Percentiles rank a stretch among this genome's conserved stretches.
These are phyloP conservation scores for Fermentozyma sake DNA, from an alignment of 1,139 yeast species.

Conservation along the genomic window DNA sequence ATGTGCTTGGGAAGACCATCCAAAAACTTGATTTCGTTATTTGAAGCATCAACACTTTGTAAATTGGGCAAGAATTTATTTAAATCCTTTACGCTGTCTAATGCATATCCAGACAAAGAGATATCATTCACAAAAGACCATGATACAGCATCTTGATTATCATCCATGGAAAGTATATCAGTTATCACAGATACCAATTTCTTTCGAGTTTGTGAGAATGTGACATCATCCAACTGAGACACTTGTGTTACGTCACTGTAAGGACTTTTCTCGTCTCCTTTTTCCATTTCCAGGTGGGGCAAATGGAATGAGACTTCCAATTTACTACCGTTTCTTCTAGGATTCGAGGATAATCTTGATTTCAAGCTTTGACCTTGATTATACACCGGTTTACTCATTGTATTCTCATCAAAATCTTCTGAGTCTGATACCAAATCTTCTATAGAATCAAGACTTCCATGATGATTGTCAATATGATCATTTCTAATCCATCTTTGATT, in stretches of 20 bases:
- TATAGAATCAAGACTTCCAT: conserved; percentile 39
- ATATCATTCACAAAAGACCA: conserved; percentile 44
- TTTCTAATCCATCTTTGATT: conserved; percentile 35
- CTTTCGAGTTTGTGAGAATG: conserved; percentile 47
- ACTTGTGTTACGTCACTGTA: conserved; percentile 35
- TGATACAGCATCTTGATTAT: conserved; percentile 21
- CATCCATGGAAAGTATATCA: conserved; percentile 30
- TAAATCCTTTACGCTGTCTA: conserved; percentile 42
- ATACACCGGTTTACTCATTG: too few relatives aligned
- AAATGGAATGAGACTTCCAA: conserved; percentile 42
- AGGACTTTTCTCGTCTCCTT: conserved; percentile 16
- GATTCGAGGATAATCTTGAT: too few relatives aligned
- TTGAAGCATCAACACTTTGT: conserved; percentile 32
- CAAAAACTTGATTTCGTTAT: conserved; percentile 39
- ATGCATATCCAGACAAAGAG: conserved; percentile 25
- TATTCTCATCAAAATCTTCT: conserved; percentile 13
- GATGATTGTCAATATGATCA: conserved; percentile 24
- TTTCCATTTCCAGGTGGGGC: conserved; percentile 20
- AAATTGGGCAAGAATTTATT: conserved; percentile 43
- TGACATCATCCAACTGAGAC: conserved; percentile 42
- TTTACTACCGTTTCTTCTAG: conserved; percentile 11
- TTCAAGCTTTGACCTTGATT: conserved; percentile 3
- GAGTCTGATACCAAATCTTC: conserved; percentile 34
- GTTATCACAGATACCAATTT: conserved; percentile 46
- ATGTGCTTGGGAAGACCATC: conserved; percentile 44